A percentile compares a stretch with the other conserved stretches of the same genome.
Evolutionary conservation across 1,139 yeast species (phyloP).

Genomic region (Magnusiomyces tetraspermus): DNA sequence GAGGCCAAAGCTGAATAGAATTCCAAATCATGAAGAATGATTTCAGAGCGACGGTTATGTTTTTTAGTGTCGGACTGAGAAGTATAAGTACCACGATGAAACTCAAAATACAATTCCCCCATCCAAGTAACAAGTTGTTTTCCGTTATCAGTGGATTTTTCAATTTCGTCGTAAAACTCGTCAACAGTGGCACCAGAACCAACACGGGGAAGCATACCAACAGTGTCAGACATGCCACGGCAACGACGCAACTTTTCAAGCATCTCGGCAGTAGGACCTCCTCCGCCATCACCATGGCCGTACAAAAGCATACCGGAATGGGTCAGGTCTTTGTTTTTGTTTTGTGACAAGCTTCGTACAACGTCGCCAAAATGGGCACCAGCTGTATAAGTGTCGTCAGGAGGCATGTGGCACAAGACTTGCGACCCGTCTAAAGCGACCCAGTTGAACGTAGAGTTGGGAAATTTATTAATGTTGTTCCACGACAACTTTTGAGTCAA

Average conservation of each 20-base stretch:
- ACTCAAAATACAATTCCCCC: slow-evolving; percentile 90
- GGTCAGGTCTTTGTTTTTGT: slow-evolving; percentile 71
- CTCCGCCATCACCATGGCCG: slow-evolving; percentile 98
- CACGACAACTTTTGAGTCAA: slow-evolving; percentile 90
- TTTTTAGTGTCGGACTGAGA: slow-evolving; percentile 82
- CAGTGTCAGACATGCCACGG: slow-evolving; percentile 74
- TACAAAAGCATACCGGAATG: slow-evolving; percentile 66
- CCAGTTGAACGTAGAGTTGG: slow-evolving; percentile 90
- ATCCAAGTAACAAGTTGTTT: slow-evolving; percentile 70
- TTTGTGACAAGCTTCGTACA: slow-evolving; percentile 64
- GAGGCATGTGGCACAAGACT: slow-evolving; percentile 94
- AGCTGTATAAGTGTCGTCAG: slow-evolving; percentile 91
- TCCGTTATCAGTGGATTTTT: slow-evolving; percentile 57
- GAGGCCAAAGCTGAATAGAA: slow-evolving; percentile 71
- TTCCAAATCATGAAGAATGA: slow-evolving; percentile 77
- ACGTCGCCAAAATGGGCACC: slow-evolving; percentile 90
- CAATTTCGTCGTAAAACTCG: slow-evolving; percentile 63
- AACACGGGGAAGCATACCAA: slow-evolving; percentile 70
- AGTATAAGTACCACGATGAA: slow-evolving; percentile 94
- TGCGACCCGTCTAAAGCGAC: slow-evolving; percentile 89
- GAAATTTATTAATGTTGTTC: slow-evolving; percentile 89
- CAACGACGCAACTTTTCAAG: slow-evolving; percentile 83
- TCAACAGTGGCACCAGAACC: slow-evolving; percentile 69
- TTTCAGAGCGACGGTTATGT: slow-evolving; percentile 70
- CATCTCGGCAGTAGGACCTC: slow-evolving; percentile 94